These are phyloP conservation scores for Mycena vitilis DNA, from an alignment of 768 basidiomycete genomes.

Conservation along the genomic window DNA sequence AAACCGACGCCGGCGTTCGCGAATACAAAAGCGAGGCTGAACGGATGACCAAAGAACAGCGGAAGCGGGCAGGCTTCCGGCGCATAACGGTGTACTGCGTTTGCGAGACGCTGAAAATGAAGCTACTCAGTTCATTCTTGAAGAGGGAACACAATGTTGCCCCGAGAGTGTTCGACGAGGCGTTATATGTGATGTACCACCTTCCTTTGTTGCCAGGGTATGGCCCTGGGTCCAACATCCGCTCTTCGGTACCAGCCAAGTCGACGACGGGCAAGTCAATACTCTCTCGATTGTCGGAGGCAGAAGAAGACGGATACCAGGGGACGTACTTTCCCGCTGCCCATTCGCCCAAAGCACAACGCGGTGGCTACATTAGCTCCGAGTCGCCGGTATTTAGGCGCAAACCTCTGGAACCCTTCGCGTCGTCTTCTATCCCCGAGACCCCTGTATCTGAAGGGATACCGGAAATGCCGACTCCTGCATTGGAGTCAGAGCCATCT, in stretches of 20 bases:
- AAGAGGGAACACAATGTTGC: constrained; percentile 94
- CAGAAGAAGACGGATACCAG: constrained; percentile 91
- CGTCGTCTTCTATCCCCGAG: constrained; percentile 16
- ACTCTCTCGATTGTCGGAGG: constrained; percentile 80
- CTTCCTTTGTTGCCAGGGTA: constrained; percentile 93
- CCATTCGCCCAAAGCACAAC: constrained; percentile 47
- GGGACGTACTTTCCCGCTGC: constrained; percentile 77
- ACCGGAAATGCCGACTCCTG: constrained; percentile 23
- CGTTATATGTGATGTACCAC: constrained; percentile 92
- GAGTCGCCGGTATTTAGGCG: constrained; percentile 55
- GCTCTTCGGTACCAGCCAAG: constrained; percentile 80
- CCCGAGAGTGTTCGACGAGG: constrained; percentile 92
- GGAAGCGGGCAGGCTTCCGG: constrained; percentile 83
- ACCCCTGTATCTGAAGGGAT: constrained; percentile 30
- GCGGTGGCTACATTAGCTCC: constrained; percentile 76
- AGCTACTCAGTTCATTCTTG: constrained; percentile 83
- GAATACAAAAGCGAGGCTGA: constrained; percentile 90
- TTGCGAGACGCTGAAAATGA: constrained; percentile 88
- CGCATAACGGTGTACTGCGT: constrained; percentile 92
- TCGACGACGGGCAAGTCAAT: constrained; percentile 66
- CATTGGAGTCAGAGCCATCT: constrained; percentile 26
- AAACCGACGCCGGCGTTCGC: constrained; percentile 73
- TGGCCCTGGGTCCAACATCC: constrained; percentile 82
- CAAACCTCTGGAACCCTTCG: constrained; percentile 31
- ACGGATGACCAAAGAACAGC: constrained; percentile 87